phyloP scores from a whole-genome alignment of 1,284 basidiomycete genomes.

The Ustilago loliicola region DNA sequence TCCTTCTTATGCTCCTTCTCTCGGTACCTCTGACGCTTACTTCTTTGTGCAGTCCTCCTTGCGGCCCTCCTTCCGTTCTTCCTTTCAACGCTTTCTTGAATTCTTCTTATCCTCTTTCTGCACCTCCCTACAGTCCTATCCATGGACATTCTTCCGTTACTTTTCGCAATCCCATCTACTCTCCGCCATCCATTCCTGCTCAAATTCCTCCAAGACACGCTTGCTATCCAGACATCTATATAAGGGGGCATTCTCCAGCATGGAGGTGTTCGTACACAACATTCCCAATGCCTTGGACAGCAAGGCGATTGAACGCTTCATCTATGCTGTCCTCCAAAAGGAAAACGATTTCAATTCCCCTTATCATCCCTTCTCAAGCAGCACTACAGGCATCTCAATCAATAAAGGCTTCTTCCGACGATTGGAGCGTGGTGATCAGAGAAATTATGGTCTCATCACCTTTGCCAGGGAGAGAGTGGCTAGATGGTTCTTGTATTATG shows the following conservation, averaged over 20 bases:
- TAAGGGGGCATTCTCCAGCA: not conserved
- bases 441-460: constrained; percentile 26
- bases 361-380: not conserved
- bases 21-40: too few species aligned
- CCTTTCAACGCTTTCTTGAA: too few species aligned
- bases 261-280: constrained; percentile 25
- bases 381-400: not conserved
- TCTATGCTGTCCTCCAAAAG: constrained; percentile 15
- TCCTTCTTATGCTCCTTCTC: too few species aligned
- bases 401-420: constrained; percentile 38
- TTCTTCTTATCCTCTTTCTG: too few species aligned
- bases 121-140: too few species aligned
- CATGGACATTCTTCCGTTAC: too few species aligned
- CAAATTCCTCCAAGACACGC: not conserved
- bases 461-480: constrained; percentile 18
- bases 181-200: too few species aligned
- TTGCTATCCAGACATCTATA: not conserved
- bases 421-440: not conserved
- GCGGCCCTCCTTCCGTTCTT: too few species aligned
- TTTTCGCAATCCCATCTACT: too few species aligned
- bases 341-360: constrained; percentile 11
- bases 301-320: constrained; percentile 25
- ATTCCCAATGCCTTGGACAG: constrained; percentile 12
- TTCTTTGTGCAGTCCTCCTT: too few species aligned
- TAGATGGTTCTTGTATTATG: constrained; percentile 24